Evolutionary conservation across 1,139 yeast species (phyloP).

Genomic region (Saccharomyces pastorianus): DNA sequence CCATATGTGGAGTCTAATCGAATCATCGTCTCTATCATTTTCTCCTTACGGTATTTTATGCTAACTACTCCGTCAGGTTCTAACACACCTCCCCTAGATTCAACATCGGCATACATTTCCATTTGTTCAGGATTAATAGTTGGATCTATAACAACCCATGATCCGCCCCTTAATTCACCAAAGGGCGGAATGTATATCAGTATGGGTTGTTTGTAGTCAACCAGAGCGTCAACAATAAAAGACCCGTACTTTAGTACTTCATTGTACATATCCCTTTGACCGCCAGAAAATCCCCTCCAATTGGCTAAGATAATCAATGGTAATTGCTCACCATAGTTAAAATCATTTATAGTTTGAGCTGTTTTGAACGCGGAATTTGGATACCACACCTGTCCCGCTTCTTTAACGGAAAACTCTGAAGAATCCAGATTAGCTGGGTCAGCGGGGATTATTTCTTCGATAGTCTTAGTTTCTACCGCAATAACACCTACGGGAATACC

Average conservation of each 20-base stretch:
- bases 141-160: conserved; percentile 99
- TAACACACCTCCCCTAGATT: conserved; percentile 93
- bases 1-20: conserved; percentile 76
- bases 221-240: conserved; percentile 91
- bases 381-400: conserved; percentile 99
- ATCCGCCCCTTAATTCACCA: conserved; percentile 98
- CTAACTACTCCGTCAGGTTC: conserved; percentile 99
- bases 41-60: conserved; percentile 91
- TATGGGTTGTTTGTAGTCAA: conserved; percentile 92
- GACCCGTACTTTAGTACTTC: conserved; percentile 96
- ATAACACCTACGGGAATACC: conserved; percentile 98
- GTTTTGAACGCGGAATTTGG: conserved; percentile 98
- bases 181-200: conserved; percentile 95
- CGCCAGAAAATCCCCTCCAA: conserved; percentile 99
- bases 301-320: conserved; percentile 96
- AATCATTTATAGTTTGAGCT: conserved; percentile 95
- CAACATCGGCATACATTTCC: conserved; percentile 98
- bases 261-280: conserved; percentile 98
- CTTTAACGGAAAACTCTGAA: conserved; percentile 78
- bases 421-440: conserved; percentile 97
- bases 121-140: conserved; percentile 93
- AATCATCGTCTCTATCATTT: conserved; percentile 78
- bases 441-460: conserved; percentile 88
- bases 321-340: conserved; percentile 94
- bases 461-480: conserved; percentile 85